Base-by-base conservation (phyloP, 2,329 filamentous ascomycete genomes). In the Rhinocladiella mackenziei region DNA sequence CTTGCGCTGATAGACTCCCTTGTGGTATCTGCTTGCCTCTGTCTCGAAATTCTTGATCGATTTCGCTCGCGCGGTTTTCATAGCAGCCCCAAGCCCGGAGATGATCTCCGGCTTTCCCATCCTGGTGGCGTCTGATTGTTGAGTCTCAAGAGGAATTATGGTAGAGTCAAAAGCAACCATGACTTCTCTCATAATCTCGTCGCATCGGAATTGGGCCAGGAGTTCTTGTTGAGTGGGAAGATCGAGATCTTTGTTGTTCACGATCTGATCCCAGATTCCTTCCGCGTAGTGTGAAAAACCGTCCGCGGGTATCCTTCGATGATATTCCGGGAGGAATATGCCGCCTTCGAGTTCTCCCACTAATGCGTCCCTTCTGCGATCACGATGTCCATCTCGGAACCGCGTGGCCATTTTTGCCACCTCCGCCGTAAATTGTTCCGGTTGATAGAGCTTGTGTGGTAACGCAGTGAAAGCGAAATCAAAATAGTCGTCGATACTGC, bases 241-340 rank as follows among this genome's bases (percentile, higher is more conserved):
- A 66, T 98, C 92, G 42, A 98, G 75, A 61, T 98, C 92, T 68
- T 98, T 98, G 75, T 98, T 98, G 72, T 91, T 86, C 58, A 95
- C 89, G 62, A 98, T 98, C 68, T 97, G 91, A 60, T 97, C 89
- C 92, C 92, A 98, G 32, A 98, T 81, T 29, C 89, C 88, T 62
- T 92, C 82, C 0, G 92, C 89, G 59, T 98, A 98, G 48, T 89
- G 76, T 0, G 91, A 86, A 62, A 97, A 92, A n/a, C 92, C 92
- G 65, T 98, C 92, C 7, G 92, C 92, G 8, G 92, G 92, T 53
- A 98, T 98, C 45, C 92, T 78, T 50, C 92, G 79, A 68, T 98
- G 92, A 64, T 98, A 98, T 59, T 96, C 89, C 15, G 92, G 84
- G 31, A 97, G 70, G 62, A 98, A 92, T 3, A 98, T 78, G 3